Evolutionary conservation across 192 early-diverging fungal genomes (phyloP), one percentile per base, ranked within the genome.

Genomic region (Dissophora ornata): DNA sequence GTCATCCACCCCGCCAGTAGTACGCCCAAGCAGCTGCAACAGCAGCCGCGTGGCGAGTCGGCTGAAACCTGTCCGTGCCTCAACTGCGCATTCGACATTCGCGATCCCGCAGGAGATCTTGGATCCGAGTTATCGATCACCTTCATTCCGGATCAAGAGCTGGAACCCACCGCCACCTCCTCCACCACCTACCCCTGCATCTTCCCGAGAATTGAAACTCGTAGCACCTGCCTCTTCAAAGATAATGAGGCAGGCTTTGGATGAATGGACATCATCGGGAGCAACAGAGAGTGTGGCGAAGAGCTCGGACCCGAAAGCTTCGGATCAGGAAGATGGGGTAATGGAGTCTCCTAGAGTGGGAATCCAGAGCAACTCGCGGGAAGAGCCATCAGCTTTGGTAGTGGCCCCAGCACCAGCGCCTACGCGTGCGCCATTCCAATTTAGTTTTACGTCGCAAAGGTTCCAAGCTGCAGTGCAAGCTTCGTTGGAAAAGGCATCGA

Each of bases 61-160:
- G 38, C 42, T 41, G 3, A 53, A 46, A 29, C 46, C 69, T 24
- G 28, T 25, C 1, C 25, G 44, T 9, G 28, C 62, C 1, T 52
- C 65, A 0, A 57, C 64, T 13, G 19, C 52, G 4, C n/a, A n/a
- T n/a, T n/a, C n/a, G n/a, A 60, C 57, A 0, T 57, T 77, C 19
- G 51, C 45, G 28, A 77, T 77, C 22, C 73, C 73, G n/a, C 73
- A 67, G 47, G 73, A 77, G 53, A 77, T 77, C 15, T 21, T 77
- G 59, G 73, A 77, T 26, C 73, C 73, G 0, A 67, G 32, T 16
- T 77, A 77, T 29, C 50, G 51, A 19, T 67, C 73, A 3, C 73
- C 73, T 0, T 57, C 73, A 5, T 77, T 77, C 18, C 29, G 64
- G 6, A 77, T 77, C 64, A 77, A 77, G 53, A 77, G 65, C 54